Conservation (phyloP, 177 flowering plant species). For the Vitis hybrid region DNA sequence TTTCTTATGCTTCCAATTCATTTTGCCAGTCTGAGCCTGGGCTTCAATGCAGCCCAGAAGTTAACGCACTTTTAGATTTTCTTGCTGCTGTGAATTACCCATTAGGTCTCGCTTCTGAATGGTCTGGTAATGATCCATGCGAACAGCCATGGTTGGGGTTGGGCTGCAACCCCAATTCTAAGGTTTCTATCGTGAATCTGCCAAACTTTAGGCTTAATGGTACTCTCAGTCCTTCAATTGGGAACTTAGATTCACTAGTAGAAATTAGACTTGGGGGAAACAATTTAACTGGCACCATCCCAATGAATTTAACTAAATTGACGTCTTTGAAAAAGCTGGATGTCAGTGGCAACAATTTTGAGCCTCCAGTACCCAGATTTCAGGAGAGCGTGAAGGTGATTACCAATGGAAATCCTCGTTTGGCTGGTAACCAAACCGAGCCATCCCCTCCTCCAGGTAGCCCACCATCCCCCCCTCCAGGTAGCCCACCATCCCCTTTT, state of each 20-base stretch:
- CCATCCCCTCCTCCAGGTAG: neutral
- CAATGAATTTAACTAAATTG: conserved; percentile 44
- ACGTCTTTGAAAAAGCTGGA: conserved; percentile 52
- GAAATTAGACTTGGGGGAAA: conserved; percentile 50
- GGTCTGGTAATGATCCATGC: conserved; percentile 86
- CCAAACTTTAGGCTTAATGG: conserved; percentile 57
- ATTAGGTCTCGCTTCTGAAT: conserved; percentile 37
- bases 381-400: conserved; percentile 34
- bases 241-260: conserved; percentile 45
- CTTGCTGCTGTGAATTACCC: conserved; percentile 61
- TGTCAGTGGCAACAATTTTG: conserved; percentile 52
- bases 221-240: conserved; percentile 67
- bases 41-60: conserved; percentile 56
- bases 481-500: conserved; percentile 6
- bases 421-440: conserved; percentile 2
- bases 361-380: conserved; percentile 71
- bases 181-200: conserved; percentile 56
- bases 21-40: conserved; percentile 69
- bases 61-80: conserved; percentile 62
- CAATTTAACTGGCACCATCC: conserved; percentile 49
- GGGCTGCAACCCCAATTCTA: conserved; percentile 35
- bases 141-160: conserved; percentile 60
- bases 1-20: conserved; percentile 40
- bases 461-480: neutral
- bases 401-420: conserved; percentile 45